A percentile compares a stretch with the other conserved stretches of the same genome.
Evolutionary conservation across 2,329 filamentous ascomycete genomes (phyloP).

Genomic region (Dactylellina cionopaga): DNA sequence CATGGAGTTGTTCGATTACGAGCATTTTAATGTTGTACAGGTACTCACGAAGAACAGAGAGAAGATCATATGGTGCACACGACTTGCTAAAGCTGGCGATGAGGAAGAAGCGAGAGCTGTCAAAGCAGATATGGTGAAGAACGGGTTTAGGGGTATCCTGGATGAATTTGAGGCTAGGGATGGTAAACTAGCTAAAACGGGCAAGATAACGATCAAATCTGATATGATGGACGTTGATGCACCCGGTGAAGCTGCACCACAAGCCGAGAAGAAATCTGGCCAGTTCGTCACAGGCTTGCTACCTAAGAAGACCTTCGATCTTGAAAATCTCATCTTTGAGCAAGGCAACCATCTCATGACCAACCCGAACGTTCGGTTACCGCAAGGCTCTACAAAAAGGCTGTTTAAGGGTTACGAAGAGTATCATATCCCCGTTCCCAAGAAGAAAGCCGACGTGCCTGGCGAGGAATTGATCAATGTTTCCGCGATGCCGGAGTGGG

Average conservation of each 20-base stretch:
- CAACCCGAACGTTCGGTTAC: slow-evolving; percentile 93
- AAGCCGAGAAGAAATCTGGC: slow-evolving; percentile 69
- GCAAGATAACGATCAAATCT: slow-evolving; percentile 83
- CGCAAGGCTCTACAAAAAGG: slow-evolving; percentile 92
- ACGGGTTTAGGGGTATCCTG: slow-evolving; percentile 85
- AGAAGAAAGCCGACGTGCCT: slow-evolving; percentile 81
- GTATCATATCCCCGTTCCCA: slow-evolving; percentile 93
- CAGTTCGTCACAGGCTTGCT: slow-evolving; percentile 76
- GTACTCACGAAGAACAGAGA: slow-evolving; percentile 91
- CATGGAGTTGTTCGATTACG: slow-evolving; percentile 98
- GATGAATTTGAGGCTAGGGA: slow-evolving; percentile 84
- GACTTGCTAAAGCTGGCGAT: slow-evolving; percentile 80
- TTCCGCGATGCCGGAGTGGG: slow-evolving; percentile 91
- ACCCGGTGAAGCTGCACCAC: slow-evolving; percentile 68
- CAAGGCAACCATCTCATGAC: slow-evolving; percentile 99
- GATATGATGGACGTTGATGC: slow-evolving; percentile 88
- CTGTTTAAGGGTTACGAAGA: slow-evolving; percentile 99
- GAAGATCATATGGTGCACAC: slow-evolving; percentile 94
- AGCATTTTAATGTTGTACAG: slow-evolving; percentile 90
- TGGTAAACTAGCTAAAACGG: slow-evolving; percentile 68
- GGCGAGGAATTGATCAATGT: slow-evolving; percentile 82
- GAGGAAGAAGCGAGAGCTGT: slow-evolving; percentile 76
- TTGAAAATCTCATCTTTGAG: slow-evolving; percentile 96
- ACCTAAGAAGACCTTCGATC: slow-evolving; percentile 85
- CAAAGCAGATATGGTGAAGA: slow-evolving; percentile 89